These are phyloP conservation scores for Ophiostoma sp. DNA, from an alignment of 2,329 filamentous ascomycete genomes.

Conservation along the genomic window DNA sequence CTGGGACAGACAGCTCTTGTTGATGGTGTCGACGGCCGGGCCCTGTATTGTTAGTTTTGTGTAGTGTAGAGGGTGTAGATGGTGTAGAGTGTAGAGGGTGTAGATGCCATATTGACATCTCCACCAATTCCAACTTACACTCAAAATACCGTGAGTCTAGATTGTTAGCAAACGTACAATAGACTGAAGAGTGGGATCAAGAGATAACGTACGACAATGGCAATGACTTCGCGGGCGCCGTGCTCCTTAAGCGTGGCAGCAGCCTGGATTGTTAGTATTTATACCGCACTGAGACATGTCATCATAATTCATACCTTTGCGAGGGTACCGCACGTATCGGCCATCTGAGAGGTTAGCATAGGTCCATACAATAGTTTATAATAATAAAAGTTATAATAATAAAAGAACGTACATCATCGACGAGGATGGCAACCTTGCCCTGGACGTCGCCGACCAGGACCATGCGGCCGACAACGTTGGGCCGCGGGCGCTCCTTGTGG, in stretches of 20 bases:
- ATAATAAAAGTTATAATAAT: not conserved
- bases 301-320: constrained; percentile 48
- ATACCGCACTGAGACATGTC: not conserved
- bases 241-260: constrained; percentile 83
- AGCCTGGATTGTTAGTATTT: constrained; percentile 39
- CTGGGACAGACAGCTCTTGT: constrained; percentile 67
- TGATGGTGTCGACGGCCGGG: constrained; percentile 80
- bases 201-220: constrained; percentile 57
- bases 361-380: not conserved
- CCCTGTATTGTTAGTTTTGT: constrained; percentile 58
- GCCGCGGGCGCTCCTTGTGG: constrained; percentile 85
- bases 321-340: constrained; percentile 37
- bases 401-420: constrained; percentile 37
- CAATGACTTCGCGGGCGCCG: constrained; percentile 80
- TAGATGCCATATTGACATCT: not conserved
- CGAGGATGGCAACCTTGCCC: constrained; percentile 88
- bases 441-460: constrained; percentile 91
- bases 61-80: too few species aligned
- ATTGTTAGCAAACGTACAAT: too few species aligned
- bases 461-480: constrained; percentile 80
- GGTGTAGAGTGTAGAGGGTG: too few species aligned
- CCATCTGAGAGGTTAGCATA: constrained; percentile 24
- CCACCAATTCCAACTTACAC: constrained; percentile 15
- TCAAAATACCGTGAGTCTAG: constrained; percentile 27
- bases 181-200: too few species aligned